Evolutionary conservation across 1,284 basidiomycete species (phyloP), one percentile per base, ranked within the genome.

Genomic region (Melampsora larici-populina): DNA sequence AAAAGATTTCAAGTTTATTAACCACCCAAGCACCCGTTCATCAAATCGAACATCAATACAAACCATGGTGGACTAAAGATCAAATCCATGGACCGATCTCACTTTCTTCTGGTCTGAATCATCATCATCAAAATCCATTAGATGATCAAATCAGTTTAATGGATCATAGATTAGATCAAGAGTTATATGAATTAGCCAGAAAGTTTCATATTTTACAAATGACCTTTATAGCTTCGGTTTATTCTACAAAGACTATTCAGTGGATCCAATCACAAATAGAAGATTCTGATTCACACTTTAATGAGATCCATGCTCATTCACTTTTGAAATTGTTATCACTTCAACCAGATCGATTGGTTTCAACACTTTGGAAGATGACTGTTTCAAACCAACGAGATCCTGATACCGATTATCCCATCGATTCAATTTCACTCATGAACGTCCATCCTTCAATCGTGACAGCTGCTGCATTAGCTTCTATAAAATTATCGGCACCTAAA

Each of bases 371-470:
- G 55, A 33, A 31, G 9, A 55, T 55, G 51, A 24, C 51, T 55
- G 0, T 31, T 55, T 72, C 36, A 24, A 8, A 36, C n/a, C 48
- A 29, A 26, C n/a, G 17, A 26, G 11, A 49, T 29, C 21, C 51
- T 51, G 13, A 31, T 11, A 8, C 68, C 36, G 18, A 17, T 1
- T 13, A 49, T 13, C 24, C 62, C 4, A 17, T 64, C 7, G 29
- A 18, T 18, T 43, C 70, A 1, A 2, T 33, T 17, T 17, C 17
- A 36, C 48, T 72, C 7, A 15, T 21, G 17, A 36, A 58, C 31
- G 24, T 72, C 24, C 70, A 72, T 63, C 70, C 70, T 13, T 72
- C 70, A 11, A 72, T 72, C 70, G 31, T 72, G n/a, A 63, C 70
- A 3, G 70, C 70, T 13, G 26, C 60, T 21, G 58, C 29, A 2